Percentiles rank a stretch among this genome's conserved stretches.
These are phyloP conservation scores for Wickerhamiella alocasiicola DNA, from an alignment of 805 yeast species.

Conservation along the genomic window DNA sequence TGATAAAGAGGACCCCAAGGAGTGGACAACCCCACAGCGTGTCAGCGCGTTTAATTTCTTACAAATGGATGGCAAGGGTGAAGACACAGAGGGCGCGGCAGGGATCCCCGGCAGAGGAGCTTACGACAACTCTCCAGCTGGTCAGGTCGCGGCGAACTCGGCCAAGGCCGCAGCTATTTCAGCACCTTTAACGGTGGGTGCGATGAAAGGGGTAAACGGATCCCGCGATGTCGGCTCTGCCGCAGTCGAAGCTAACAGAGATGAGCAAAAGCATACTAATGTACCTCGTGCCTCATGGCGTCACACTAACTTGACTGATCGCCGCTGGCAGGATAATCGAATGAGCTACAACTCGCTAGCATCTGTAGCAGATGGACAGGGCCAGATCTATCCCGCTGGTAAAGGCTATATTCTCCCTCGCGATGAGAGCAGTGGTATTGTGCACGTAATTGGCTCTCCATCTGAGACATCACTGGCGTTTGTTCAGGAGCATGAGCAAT, in stretches of 20 bases:
- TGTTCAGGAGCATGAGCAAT: neutral
- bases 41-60: conserved; percentile 28
- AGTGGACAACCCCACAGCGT: conserved; percentile 28
- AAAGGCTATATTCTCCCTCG: conserved; percentile 16
- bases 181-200: conserved; percentile 31
- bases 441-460: conserved; percentile 25
- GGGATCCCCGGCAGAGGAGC: conserved; percentile 15
- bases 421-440: conserved; percentile 27
- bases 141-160: neutral
- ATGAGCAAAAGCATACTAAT: conserved; percentile 21
- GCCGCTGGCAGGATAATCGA: conserved; percentile 40
- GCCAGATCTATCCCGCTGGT: conserved; percentile 23
- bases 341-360: conserved; percentile 56
- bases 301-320: conserved; percentile 28
- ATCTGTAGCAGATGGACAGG: conserved; percentile 75
- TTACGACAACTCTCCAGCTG: neutral
- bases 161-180: conserved; percentile 6
- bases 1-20: conserved; percentile 16
- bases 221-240: too few relatives aligned
- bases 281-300: conserved; percentile 51
- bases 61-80: conserved; percentile 26
- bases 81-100: conserved; percentile 19
- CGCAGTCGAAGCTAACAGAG: conserved; percentile 5
- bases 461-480: conserved; percentile 6
- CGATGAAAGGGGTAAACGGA: conserved; percentile 29